Evolutionary conservation across 2,329 filamentous ascomycete species (phyloP), one percentile per base, ranked within the genome.

Genomic region (Colletotrichum neosansevieriae): DNA sequence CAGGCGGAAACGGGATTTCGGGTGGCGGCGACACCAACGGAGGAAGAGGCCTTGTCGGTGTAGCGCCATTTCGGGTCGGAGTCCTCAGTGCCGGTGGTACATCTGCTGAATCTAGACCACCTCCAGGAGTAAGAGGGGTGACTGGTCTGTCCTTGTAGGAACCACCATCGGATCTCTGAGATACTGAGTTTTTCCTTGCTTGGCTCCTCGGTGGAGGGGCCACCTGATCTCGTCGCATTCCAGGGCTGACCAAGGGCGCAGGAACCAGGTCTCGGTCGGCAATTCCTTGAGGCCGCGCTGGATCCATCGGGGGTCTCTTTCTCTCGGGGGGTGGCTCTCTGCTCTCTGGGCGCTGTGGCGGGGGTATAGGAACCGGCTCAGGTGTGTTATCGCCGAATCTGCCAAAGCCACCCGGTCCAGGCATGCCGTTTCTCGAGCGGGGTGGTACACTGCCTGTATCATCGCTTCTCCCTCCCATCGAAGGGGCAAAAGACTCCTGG

Each of bases 301-400:
- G 84, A 67, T 90, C 86, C 88, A 92, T 91, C 0, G 89, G 88
- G 2, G 90, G 90, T 56, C 90, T 81, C 75, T 85, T 89, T 70
- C 90, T 83, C 72, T 91, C 89, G 0, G 90, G 90, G 1, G 87
- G 84, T 38, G 82, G 82, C 21, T 85, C 84, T 7, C 76, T 73
- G 49, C 75, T 56, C 40, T 73, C 70, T 29, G 72, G 72, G 71
- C 50, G 72, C 70, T 69, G 79, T 32, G 58, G 75, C 63, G 61
- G 76, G 58, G 60, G 73, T 70, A 70, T 74, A 67, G 71, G 71
- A 66, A 69, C 75, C 67, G 67, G 71, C 42, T 72, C 73, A 17
- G 69, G 70, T 6, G 42, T 38, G 29, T 71, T 58, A 32, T 70
- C 68, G 32, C 74, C 81, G 68, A 82, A 79, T 63, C 81, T 77